Evolutionary conservation across 2,329 filamentous ascomycete genomes (phyloP), one percentile per base, ranked within the genome.

Genomic region (Bipolaris gigantea): DNA sequence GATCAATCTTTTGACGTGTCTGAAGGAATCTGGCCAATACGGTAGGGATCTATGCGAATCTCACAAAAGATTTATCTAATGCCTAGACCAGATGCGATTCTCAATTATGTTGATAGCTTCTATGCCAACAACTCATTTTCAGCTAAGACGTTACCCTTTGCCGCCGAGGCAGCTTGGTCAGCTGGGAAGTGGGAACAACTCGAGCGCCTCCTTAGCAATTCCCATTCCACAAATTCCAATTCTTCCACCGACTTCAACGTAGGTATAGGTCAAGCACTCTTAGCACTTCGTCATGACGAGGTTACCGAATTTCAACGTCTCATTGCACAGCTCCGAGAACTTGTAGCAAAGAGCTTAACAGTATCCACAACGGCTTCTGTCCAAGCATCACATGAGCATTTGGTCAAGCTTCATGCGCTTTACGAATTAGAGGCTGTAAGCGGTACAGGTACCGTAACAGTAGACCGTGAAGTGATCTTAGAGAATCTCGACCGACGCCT

Each of bases 21-120:
- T 99, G 9, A 92, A 92, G 69, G 92, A 97, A 71, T 96, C 92
- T n/a, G 94, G 93, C 0, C 94, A 97, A 71, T 88, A 97, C 75
- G 90, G 90, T 92, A 78, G 73, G 80, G 33, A 13, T 25, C 30
- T 16, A 27, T 4, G 16, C 43, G 3, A 19, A 27, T 15, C 36
- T 13, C 13, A 27, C n/a, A 18, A 3, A 33, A 43, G 23, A 11
- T 15, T 64, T 70, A 62, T 69, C 61, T 65, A 33, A 61, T 45
- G 25, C 18, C 8, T 0, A 41, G 10, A 39, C 53, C 57, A 93
- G 90, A 95, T 76, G 88, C 90, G 2, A 82, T 97, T 16, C 79
- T 97, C 23, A 93, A 92, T 56, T 91, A 95, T 63, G 87, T 95
- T 11, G 89, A 96, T 67, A 86, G 86, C 5, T 89, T 97, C 74